Conservation (phyloP, 2,329 filamentous ascomycete genomes). For the Spiromastix sp. region DNA sequence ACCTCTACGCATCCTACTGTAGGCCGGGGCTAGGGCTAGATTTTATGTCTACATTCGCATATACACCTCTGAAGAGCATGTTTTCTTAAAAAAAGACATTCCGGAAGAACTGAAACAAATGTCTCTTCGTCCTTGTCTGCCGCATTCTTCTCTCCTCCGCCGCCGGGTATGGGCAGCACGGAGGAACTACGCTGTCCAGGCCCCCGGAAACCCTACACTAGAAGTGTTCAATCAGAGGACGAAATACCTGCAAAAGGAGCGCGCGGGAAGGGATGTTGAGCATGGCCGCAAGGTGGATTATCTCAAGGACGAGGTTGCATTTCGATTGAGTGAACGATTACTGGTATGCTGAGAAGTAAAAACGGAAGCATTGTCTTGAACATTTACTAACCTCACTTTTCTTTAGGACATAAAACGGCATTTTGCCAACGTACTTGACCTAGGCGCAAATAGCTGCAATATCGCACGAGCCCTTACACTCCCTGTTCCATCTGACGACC, state of each 20-base stretch:
- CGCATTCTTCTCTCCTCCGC: conserved; percentile 11
- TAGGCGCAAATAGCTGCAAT: conserved; percentile 93
- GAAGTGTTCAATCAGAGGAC: conserved; percentile 83
- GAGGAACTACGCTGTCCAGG: conserved; percentile 64
- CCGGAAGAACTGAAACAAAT: conserved; percentile 11
- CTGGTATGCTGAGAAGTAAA: too few species aligned
- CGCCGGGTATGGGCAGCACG: conserved; percentile 8
- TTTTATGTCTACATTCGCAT: neutral
- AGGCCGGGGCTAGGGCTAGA: neutral
- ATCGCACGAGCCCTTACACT: conserved; percentile 69
- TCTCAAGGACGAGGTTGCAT: conserved; percentile 82
- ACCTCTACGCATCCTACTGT: neutral
- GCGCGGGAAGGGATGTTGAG: conserved; percentile 61
- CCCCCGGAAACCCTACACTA: conserved; percentile 64
- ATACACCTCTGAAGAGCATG: conserved; percentile 5
- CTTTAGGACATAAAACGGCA: conserved; percentile 81
- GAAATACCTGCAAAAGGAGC: conserved; percentile 88
- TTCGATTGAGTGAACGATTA: conserved; percentile 72
- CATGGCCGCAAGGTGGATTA: conserved; percentile 78
- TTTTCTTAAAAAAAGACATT: neutral
- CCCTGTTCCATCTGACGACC: conserved; percentile 53
- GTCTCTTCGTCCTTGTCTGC: conserved; percentile 16
- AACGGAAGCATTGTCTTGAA: too few species aligned
- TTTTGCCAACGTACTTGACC: conserved; percentile 76
- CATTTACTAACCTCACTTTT: too few species aligned